phyloP scores from a whole-genome alignment of 2,329 filamentous ascomycete genomes.

The Bipolaris sorokiniana region DNA sequence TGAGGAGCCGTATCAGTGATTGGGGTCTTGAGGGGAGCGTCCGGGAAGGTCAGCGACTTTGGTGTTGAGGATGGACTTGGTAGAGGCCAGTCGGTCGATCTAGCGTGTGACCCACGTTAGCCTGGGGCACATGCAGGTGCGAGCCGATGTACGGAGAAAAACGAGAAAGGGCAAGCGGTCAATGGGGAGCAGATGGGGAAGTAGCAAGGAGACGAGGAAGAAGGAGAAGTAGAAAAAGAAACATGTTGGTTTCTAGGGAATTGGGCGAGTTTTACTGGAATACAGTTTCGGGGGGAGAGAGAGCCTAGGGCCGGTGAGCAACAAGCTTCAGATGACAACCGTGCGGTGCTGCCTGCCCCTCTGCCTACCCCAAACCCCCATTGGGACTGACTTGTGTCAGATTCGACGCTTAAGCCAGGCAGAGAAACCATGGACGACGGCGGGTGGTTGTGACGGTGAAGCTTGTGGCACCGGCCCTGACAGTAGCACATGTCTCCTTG shows the following conservation, averaged over 20 bases:
- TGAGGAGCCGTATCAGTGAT: slow-evolving; percentile 50
- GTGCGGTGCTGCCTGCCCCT: slow-evolving; percentile 48
- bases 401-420: slow-evolving; percentile 26
- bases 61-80: slow-evolving; percentile 59
- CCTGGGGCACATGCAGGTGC: slow-evolving; percentile 36
- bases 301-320: slow-evolving; percentile 31
- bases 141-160: slow-evolving; percentile 7
- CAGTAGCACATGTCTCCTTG: slow-evolving; percentile 11
- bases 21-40: slow-evolving; percentile 53
- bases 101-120: slow-evolving; percentile 46
- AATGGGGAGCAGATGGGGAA: slow-evolving; percentile 8
- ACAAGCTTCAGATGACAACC: slow-evolving; percentile 36
- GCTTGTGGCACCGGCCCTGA: slow-evolving; percentile 21
- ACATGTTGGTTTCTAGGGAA: slow-evolving; percentile 8
- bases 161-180: slow-evolving; percentile 16
- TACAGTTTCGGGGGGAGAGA: slow-evolving; percentile 27
- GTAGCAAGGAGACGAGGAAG: not conserved
- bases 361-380: slow-evolving; percentile 37
- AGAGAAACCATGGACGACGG: slow-evolving; percentile 28
- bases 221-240: slow-evolving; percentile 2
- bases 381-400: slow-evolving; percentile 26
- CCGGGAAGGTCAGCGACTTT: slow-evolving; percentile 51
- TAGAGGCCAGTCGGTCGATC: slow-evolving; percentile 56
- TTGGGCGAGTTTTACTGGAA: slow-evolving; percentile 21
- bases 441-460: slow-evolving; percentile 15